Evolutionary conservation across 1,139 yeast species (phyloP).

Genomic region (Debaryomyces sp.): DNA sequence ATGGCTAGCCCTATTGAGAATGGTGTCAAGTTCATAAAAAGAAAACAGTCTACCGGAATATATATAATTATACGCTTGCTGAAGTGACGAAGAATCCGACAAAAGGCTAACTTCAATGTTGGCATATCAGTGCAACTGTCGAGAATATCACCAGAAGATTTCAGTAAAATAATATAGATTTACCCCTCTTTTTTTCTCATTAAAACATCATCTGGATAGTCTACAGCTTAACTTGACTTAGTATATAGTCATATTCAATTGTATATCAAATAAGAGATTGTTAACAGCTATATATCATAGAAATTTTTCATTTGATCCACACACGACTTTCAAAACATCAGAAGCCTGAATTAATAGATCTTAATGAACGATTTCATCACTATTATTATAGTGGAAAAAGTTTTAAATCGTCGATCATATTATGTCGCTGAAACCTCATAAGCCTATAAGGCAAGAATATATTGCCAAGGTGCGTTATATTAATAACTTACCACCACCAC

Average conservation of each 20-base stretch:
- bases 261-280: too few relatives aligned
- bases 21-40: too few relatives aligned
- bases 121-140: too few relatives aligned
- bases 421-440: slow-evolving; percentile 21
- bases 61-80: too few relatives aligned
- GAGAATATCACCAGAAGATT: too few relatives aligned
- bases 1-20: too few relatives aligned
- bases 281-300: neutral
- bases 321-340: neutral
- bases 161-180: too few relatives aligned
- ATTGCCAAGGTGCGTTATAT: slow-evolving; percentile 84
- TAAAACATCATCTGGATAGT: too few relatives aligned
- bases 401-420: neutral
- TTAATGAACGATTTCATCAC: neutral
- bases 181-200: too few relatives aligned
- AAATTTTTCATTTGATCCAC: neutral
- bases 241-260: neutral
- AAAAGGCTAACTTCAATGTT: too few relatives aligned
- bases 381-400: neutral
- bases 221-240: neutral
- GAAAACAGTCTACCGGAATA: too few relatives aligned
- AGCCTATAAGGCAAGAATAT: slow-evolving; percentile 74
- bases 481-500: slow-evolving; percentile 91
- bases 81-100: too few relatives aligned
- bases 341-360: neutral